Percentiles rank a stretch among this genome's conserved stretches.
Conservation (phyloP, 73 alveolate species). For the Symbiodinium pilosum region DNA sequence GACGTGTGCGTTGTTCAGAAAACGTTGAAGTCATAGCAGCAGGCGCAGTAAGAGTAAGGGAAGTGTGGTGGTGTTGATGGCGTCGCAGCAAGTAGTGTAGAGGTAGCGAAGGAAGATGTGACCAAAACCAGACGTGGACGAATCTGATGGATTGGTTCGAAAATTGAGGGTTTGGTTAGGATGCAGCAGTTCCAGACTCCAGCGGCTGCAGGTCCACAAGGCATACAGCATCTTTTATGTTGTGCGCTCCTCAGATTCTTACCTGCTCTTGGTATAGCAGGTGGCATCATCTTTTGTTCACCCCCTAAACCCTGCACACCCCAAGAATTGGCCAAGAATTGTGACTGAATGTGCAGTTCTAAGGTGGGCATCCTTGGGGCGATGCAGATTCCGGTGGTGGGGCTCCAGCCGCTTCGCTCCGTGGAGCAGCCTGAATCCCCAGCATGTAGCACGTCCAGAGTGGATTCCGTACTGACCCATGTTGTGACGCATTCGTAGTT, state of each 20-base stretch:
- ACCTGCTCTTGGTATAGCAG: too few species aligned
- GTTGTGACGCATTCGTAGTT: too few species aligned
- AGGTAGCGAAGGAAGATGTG: neutral
- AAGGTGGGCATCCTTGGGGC: constrained; percentile 97
- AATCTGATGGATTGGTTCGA: too few species aligned
- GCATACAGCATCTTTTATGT: constrained; percentile 97
- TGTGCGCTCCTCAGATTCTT: neutral
- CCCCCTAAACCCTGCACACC: too few species aligned
- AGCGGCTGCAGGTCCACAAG: constrained; percentile 62
- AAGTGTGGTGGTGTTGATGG: neutral
- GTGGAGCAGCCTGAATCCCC: constrained; percentile 43
- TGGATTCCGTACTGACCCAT: too few species aligned
- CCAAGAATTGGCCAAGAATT: too few species aligned
- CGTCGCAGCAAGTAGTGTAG: neutral
- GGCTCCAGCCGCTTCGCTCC: constrained; percentile 84
- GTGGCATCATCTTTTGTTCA: too few species aligned
- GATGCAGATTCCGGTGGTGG: constrained; percentile 97
- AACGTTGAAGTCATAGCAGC: neutral
- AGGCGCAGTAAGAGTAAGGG: neutral
- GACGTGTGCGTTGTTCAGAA: too few species aligned
- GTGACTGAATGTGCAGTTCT: neutral
- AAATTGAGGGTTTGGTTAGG: too few species aligned
- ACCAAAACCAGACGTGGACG: too few species aligned
- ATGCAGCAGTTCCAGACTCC: too few species aligned
- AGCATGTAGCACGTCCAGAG: neutral